These are phyloP conservation scores for Musa balbisiana DNA, from an alignment of 202 grass and related monocot species.

Conservation along the genomic window DNA sequence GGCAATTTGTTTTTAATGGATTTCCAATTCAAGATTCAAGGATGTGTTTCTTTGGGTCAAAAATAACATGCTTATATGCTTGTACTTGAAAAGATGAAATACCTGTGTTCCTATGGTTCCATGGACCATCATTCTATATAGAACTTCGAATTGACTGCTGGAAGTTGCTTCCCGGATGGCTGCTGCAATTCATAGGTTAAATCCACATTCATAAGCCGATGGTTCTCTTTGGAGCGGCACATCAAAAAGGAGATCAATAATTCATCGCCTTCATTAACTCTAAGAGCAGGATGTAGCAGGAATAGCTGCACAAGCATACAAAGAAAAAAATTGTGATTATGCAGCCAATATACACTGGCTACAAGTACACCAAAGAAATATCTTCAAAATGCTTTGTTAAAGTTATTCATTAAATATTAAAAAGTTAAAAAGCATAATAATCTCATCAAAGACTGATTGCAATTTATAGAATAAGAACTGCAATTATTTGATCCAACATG, in stretches of 20 bases:
- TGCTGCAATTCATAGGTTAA: slow-evolving; percentile 69
- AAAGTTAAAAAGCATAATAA: no score
- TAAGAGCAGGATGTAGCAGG: slow-evolving; percentile 60
- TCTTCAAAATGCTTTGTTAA: no score
- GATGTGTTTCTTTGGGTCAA: no score
- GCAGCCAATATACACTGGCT: neutral
- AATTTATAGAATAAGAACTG: no score
- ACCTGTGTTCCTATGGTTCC: neutral
- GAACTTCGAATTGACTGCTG: slow-evolving; percentile 51
- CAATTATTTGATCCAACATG: no score
- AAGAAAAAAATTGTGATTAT: slow-evolving; percentile 4
- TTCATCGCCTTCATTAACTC: slow-evolving; percentile 64
- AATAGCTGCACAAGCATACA: slow-evolving; percentile 48
- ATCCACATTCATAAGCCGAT: slow-evolving; percentile 87
- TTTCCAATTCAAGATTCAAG: no score
- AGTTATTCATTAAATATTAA: no score
- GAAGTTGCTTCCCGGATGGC: slow-evolving; percentile 56
- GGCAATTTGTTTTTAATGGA: no score
- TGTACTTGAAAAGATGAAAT: no score
- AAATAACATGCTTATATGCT: no score
- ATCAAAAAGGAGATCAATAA: slow-evolving; percentile 74
- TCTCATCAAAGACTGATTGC: no score
- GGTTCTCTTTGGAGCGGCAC: slow-evolving; percentile 85
- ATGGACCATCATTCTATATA: slow-evolving; percentile 49
- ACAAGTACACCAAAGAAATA: neutral